Evolutionary conservation across 495 filamentous ascomycete species (phyloP).

Genomic region (Neurospora sp.): DNA sequence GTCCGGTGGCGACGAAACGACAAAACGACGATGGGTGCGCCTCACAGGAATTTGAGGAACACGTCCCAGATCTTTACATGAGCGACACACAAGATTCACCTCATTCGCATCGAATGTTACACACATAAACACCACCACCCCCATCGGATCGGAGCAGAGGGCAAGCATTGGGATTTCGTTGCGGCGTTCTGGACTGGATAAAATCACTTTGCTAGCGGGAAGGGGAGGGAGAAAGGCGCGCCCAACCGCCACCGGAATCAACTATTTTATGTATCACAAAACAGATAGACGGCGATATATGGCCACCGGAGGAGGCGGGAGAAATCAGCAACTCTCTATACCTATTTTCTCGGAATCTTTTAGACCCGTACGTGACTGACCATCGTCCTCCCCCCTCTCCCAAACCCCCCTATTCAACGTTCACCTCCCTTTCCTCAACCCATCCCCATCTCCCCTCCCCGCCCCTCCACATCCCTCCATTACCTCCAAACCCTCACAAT

Average conservation of each 20-base stretch:
- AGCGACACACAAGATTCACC: neutral
- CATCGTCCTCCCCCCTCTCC: neutral
- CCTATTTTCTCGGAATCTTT: neutral
- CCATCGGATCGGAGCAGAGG: neutral
- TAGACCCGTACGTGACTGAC: neutral
- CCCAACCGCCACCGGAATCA: neutral
- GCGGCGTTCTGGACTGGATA: neutral
- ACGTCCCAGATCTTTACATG: neutral
- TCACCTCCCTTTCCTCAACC: neutral
- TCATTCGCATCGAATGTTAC: neutral
- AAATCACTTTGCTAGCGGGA: neutral
- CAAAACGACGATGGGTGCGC: neutral
- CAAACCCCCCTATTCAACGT: neutral
- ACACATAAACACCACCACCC: neutral
- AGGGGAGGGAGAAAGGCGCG: neutral
- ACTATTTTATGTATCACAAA: neutral
- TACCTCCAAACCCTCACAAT: slow-evolving; percentile 67
- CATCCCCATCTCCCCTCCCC: neutral
- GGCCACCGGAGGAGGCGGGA: neutral
- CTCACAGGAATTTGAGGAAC: neutral
- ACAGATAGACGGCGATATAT: neutral
- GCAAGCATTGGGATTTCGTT: neutral
- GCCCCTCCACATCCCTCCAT: neutral
- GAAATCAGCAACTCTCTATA: neutral
- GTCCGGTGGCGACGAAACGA: neutral